Percentiles rank a stretch among this genome's conserved stretches.
Conservation (phyloP, 2,329 filamentous ascomycete genomes). For the Emergomyces africanus region DNA sequence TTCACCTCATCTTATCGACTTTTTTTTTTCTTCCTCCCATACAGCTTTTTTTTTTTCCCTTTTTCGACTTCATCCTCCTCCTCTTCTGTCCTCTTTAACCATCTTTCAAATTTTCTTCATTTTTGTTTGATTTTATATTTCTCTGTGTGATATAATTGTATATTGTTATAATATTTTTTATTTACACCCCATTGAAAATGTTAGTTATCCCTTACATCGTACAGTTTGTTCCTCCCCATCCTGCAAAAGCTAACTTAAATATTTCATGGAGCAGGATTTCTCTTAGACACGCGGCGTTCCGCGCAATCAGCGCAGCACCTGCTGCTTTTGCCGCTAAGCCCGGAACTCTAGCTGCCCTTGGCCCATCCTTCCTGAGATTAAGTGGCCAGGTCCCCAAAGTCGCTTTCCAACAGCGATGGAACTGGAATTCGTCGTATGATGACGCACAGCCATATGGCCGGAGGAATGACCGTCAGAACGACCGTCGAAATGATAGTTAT, state of each 20-base stretch:
- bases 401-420: slow-evolving; percentile 35
- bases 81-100: not conserved
- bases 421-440: slow-evolving; percentile 28
- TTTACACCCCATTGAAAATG: slow-evolving; percentile 4
- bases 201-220: not conserved
- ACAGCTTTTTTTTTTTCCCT: no score
- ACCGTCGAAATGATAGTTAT: slow-evolving; percentile 13
- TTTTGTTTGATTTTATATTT: not conserved
- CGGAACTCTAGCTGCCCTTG: slow-evolving; percentile 20
- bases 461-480: slow-evolving; percentile 9
- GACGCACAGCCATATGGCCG: slow-evolving; percentile 17
- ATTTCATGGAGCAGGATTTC: slow-evolving; percentile 5
- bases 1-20: not conserved
- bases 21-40: not conserved
- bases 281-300: slow-evolving; percentile 9
- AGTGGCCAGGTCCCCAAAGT: slow-evolving; percentile 27
- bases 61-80: not conserved
- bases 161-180: not conserved
- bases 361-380: slow-evolving; percentile 23
- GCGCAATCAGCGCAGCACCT: slow-evolving; percentile 5
- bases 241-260: not conserved
- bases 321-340: slow-evolving; percentile 4
- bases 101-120: not conserved
- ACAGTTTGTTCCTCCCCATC: not conserved
- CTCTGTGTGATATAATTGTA: not conserved